Conservation (phyloP, 2,329 filamentous ascomycete species). For the Aspergillus melleus region DNA sequence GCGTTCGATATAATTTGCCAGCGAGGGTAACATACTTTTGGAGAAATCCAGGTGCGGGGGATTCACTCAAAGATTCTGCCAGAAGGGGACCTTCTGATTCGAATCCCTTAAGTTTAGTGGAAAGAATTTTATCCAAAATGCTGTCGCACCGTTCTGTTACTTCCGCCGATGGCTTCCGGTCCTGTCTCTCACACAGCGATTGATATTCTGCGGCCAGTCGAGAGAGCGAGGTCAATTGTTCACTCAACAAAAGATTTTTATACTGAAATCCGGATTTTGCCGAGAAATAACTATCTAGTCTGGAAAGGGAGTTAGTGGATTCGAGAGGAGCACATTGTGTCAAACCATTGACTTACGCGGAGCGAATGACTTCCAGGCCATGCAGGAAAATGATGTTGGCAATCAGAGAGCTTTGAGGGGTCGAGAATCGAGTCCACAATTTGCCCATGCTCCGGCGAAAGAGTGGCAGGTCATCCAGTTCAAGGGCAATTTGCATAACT, state of each 20-base stretch:
- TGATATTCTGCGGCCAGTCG: background rate
- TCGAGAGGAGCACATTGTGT: background rate
- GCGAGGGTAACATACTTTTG: background rate
- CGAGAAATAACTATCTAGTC: background rate
- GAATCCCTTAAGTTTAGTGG: background rate
- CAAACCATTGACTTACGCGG: background rate
- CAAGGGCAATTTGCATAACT: conserved; percentile 1
- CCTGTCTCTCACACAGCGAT: background rate
- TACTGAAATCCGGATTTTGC: background rate
- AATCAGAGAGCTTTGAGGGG: background rate
- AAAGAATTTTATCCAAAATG: background rate
- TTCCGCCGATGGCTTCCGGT: background rate
- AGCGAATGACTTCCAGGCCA: background rate
- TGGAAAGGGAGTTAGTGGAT: background rate
- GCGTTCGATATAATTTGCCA: background rate
- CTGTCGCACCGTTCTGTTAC: background rate
- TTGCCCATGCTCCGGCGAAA: background rate
- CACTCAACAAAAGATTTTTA: background rate
- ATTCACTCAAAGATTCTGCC: background rate
- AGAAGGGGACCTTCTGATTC: background rate
- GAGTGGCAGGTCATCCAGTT: background rate
- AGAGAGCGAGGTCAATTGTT: background rate
- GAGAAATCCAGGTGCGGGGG: background rate
- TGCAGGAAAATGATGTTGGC: background rate
- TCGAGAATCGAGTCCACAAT: background rate